Base-by-base conservation (phyloP, 164 flowering plant genomes). In the Protea cynaroides region DNA sequence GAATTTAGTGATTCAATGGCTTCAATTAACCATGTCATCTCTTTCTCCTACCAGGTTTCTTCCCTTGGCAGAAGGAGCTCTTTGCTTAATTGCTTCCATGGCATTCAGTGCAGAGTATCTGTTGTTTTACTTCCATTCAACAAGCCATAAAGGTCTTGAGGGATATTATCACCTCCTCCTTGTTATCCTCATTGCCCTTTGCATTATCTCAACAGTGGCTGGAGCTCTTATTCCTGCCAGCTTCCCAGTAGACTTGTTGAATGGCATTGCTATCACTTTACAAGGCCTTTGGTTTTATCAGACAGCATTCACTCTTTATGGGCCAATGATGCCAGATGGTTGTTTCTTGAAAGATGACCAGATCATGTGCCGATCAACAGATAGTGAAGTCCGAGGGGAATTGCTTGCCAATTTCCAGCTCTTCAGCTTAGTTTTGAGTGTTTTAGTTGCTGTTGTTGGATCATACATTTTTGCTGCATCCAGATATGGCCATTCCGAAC, bases 261-360 rank as follows among this genome's bases (percentile, higher is more conserved):
- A 81, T 50, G 96, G 97, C 65, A 85, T 89, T 61, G 84, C 92
- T 24, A 83, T 92, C 19, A 81, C 97, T n/a, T 87, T 94, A 34
- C 99, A 92, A 76, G 99, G 99, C 61, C 86, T 95, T 37, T 95
- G 99, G 99, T 95, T 95, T 75, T 95, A 89, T 72, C 96, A 92
- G 67, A 95, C 99, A 4, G 97, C 99, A 12, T 86, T 92, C 76
- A 81, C 88, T 55, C 96, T 95, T 7, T 95, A 88, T 59, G 97
- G 99, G 29, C 88, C 97, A 10, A 84, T 86, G 88, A 86, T 90
- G 94, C 99, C 98, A 12, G 80, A 81, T 24, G 97, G 97, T 55
- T 95, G 96, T 65, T 57, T 11, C 67, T 82, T 89, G 23, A 82
- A 75, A 62, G 84, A 50, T 7, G 71, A 79, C 49, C 61, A 14